These are phyloP conservation scores for Zelopaecilomyces penicillatus DNA, from an alignment of 2,329 filamentous ascomycete species.

Conservation along the genomic window DNA sequence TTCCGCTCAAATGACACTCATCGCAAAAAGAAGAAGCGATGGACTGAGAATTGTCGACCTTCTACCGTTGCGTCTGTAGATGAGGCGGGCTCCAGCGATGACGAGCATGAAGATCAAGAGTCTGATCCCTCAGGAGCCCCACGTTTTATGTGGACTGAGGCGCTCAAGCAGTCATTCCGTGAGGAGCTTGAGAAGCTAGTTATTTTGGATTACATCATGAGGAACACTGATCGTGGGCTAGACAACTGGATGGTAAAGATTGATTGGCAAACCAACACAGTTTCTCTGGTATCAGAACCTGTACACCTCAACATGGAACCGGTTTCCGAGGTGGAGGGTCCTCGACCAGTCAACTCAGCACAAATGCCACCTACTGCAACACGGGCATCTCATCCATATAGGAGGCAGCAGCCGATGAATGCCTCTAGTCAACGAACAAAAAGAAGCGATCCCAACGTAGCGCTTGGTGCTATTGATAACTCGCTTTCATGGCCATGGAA, in stretches of 20 bases:
- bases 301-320: conserved; percentile 55
- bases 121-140: conserved; percentile 37
- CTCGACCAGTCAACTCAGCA: conserved; percentile 51
- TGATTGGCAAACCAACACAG: conserved; percentile 73
- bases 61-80: conserved; percentile 40
- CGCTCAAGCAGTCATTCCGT: conserved; percentile 80
- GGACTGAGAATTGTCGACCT: conserved; percentile 78
- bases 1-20: conserved; percentile 62
- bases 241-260: conserved; percentile 99
- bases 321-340: conserved; percentile 35
- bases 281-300: conserved; percentile 80
- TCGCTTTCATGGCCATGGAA: conserved; percentile 99
- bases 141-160: conserved; percentile 81
- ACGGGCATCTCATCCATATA: conserved; percentile 57
- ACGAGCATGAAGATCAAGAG: conserved; percentile 35
- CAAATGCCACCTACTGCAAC: conserved; percentile 33
- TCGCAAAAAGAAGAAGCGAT: conserved; percentile 59
- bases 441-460: conserved; percentile 50
- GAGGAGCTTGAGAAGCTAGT: conserved; percentile 96
- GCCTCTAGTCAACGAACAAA: conserved; percentile 46
- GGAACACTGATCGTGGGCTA: conserved; percentile 90
- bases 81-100: conserved; percentile 57
- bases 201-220: conserved; percentile 97
- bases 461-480: conserved; percentile 92
- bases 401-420: conserved; percentile 76